Conservation (phyloP, 1,284 basidiomycete species). For the Ganoderma boninense region DNA sequence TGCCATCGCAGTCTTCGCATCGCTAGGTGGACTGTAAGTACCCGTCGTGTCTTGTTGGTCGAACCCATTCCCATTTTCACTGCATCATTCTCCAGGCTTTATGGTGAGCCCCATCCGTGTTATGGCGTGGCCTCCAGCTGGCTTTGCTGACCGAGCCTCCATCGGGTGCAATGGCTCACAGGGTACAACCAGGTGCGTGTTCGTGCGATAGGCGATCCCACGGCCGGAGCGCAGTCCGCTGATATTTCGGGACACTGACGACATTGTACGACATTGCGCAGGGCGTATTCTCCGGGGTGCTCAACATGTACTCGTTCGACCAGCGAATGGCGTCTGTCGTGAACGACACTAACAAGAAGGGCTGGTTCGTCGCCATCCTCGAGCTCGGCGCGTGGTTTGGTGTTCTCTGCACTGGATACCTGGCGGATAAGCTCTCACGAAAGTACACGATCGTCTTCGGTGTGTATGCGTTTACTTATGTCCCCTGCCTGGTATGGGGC, state of each 20-base stretch:
- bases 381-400: slow-evolving; percentile 80
- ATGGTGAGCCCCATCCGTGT: slow-evolving; percentile 28
- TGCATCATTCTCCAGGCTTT: slow-evolving; percentile 20
- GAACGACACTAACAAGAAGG: slow-evolving; percentile 58
- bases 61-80: slow-evolving; percentile 15
- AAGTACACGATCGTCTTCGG: slow-evolving; percentile 76
- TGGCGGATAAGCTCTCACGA: slow-evolving; percentile 76
- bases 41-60: not conserved
- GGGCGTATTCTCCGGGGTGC: slow-evolving; percentile 80
- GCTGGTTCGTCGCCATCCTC: slow-evolving; percentile 75
- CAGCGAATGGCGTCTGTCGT: slow-evolving; percentile 64
- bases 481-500: not conserved
- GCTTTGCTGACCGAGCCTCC: slow-evolving; percentile 6
- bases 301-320: slow-evolving; percentile 65
- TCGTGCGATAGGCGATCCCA: slow-evolving; percentile 16
- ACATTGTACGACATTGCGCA: slow-evolving; percentile 33
- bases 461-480: slow-evolving; percentile 38
- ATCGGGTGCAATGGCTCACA: slow-evolving; percentile 31
- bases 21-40: slow-evolving; percentile 72
- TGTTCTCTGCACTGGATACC: slow-evolving; percentile 71
- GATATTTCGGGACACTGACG: slow-evolving; percentile 16
- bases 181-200: slow-evolving; percentile 69
- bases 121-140: slow-evolving; percentile 8
- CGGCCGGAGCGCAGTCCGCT: slow-evolving; percentile 14
- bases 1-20: slow-evolving; percentile 74